Evolutionary conservation across 371 early-diverging fungal genomes (phyloP).

Genomic region (Nematocida sp.): DNA sequence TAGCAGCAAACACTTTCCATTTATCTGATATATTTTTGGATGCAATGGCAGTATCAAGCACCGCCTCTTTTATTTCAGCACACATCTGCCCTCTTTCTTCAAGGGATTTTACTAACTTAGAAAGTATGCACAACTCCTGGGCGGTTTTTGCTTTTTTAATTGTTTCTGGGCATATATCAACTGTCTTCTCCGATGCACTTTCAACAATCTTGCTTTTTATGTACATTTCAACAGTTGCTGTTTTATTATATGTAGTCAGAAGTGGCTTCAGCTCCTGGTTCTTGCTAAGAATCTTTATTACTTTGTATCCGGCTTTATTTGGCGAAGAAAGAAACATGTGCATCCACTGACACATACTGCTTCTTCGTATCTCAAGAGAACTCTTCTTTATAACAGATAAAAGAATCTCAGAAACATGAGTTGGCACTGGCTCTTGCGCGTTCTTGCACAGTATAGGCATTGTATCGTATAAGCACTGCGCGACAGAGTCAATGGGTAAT

Average conservation of each 20-base stretch:
- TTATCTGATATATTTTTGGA: background rate
- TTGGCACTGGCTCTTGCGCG: slow-evolving; percentile 11
- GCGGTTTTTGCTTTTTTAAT: slow-evolving; percentile 5
- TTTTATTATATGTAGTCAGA: background rate
- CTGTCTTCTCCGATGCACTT: background rate
- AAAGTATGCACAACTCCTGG: background rate
- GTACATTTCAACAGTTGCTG: slow-evolving; percentile 8
- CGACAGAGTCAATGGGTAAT: slow-evolving; percentile 22
- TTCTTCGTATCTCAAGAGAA: background rate
- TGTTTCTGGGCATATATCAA: background rate
- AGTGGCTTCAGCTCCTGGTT: background rate
- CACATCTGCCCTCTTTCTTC: slow-evolving; percentile 3
- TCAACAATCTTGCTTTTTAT: slow-evolving; percentile 27
- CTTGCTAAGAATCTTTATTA: background rate
- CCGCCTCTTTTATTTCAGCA: slow-evolving; percentile 1
- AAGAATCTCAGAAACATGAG: slow-evolving; percentile 20
- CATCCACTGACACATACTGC: slow-evolving; percentile 28
- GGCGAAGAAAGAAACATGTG: slow-evolving; percentile 16
- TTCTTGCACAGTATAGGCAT: slow-evolving; percentile 38
- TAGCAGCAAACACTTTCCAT: slow-evolving; percentile 24
- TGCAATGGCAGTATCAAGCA: background rate
- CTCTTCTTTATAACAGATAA: slow-evolving; percentile 13
- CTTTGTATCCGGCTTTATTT: slow-evolving; percentile 21
- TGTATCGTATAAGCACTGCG: slow-evolving; percentile 50
- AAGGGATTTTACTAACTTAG: slow-evolving; percentile 1